A percentile compares a stretch with the other conserved stretches of the same genome.
Evolutionary conservation across 179 eudicot species (phyloP).

Genomic region (Spinacia oleracea): DNA sequence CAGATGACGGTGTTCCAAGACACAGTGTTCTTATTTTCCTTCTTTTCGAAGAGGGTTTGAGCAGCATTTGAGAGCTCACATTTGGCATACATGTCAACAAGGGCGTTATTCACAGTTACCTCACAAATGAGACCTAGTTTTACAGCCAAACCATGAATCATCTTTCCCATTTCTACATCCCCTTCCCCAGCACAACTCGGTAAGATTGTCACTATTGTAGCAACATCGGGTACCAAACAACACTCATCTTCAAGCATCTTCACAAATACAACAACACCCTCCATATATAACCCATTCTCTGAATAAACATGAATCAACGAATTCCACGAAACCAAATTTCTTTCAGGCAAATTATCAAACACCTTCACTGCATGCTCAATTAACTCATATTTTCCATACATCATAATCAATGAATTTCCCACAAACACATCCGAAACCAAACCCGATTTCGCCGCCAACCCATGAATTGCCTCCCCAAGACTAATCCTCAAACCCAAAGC

Average conservation of each 20-base stretch:
- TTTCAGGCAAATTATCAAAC: constrained; percentile 49
- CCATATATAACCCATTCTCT: constrained; percentile 42
- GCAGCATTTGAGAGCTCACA: constrained; percentile 53
- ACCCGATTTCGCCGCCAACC: constrained; percentile 46
- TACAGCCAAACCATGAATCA: constrained; percentile 59
- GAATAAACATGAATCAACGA: constrained; percentile 49
- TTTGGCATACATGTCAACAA: constrained; percentile 76
- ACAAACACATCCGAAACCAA: constrained; percentile 58
- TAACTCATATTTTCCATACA: constrained; percentile 56
- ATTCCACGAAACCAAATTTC: constrained; percentile 76
- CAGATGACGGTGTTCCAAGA: constrained; percentile 77
- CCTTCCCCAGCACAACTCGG: constrained; percentile 56
- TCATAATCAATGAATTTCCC: constrained; percentile 54
- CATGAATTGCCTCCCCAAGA: constrained; percentile 48
- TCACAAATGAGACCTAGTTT: constrained; percentile 46
- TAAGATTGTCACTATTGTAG: constrained; percentile 57
- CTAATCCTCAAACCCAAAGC: constrained; percentile 41
- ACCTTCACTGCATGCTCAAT: constrained; percentile 49
- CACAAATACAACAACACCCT: constrained; percentile 43
- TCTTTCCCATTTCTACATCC: constrained; percentile 44
- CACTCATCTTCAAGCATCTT: constrained; percentile 40
- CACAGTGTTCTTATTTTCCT: constrained; percentile 46
- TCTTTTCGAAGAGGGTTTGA: constrained; percentile 45
- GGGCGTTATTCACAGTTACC: constrained; percentile 56
- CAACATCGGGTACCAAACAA: constrained; percentile 51